These are phyloP conservation scores for Nannizziopsis barbatae DNA, from an alignment of 2,329 filamentous ascomycete species.

Conservation along the genomic window DNA sequence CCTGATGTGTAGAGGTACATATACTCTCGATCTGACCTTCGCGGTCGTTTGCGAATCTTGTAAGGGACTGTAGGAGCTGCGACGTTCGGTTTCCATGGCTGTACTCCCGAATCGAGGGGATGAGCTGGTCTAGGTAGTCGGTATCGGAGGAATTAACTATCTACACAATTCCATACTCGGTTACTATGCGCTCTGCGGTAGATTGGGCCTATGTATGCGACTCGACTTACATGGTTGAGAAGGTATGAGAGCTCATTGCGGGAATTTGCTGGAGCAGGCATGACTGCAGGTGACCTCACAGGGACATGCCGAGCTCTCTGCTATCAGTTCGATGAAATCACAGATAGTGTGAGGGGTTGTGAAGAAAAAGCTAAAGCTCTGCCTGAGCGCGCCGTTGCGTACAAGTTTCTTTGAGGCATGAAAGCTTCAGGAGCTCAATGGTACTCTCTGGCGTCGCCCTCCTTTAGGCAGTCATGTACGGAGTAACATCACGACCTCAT, in stretches of 20 bases:
- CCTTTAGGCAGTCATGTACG: no score
- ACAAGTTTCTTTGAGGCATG: no score
- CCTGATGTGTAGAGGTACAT: slow-evolving; percentile 90
- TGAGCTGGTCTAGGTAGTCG: slow-evolving; percentile 91
- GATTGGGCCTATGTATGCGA: not conserved
- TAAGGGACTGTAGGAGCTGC: slow-evolving; percentile 64
- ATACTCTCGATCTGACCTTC: slow-evolving; percentile 89
- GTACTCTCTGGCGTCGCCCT: no score
- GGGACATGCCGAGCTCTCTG: not conserved
- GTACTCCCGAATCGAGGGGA: slow-evolving; percentile 86
- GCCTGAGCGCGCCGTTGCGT: no score
- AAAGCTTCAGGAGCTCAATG: no score
- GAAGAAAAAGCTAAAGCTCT: no score
- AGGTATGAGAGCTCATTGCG: slow-evolving; percentile 30
- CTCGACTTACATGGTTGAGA: slow-evolving; percentile 29
- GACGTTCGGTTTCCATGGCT: slow-evolving; percentile 60
- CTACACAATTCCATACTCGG: slow-evolving; percentile 36
- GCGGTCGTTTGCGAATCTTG: slow-evolving; percentile 71
- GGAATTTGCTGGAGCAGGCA: slow-evolving; percentile 5
- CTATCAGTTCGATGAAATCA: not conserved
- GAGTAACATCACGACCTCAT: no score
- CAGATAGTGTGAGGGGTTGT: no score
- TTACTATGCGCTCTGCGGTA: not conserved
- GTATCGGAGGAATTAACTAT: slow-evolving; percentile 86
- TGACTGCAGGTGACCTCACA: not conserved